Percentiles rank a stretch among this genome's conserved stretches.
Conservation (phyloP, 2,329 filamentous ascomycete genomes). For the Pyrenophora graminea region DNA sequence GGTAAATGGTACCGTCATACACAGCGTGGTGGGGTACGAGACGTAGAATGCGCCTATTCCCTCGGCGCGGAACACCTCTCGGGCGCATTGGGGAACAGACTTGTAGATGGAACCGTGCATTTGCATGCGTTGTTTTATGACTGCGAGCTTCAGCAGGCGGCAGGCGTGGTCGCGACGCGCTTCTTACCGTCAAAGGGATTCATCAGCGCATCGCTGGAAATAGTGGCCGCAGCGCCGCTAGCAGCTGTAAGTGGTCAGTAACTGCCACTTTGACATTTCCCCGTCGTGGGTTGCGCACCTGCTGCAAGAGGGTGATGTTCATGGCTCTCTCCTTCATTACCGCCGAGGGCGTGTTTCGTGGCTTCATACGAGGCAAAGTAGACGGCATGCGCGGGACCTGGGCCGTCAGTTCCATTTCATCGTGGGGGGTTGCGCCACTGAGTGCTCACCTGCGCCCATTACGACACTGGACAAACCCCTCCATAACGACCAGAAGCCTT, state of each 20-base stretch:
- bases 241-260: slow-evolving; percentile 65
- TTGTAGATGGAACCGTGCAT: slow-evolving; percentile 93
- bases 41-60: slow-evolving; percentile 94
- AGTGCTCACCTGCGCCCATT: slow-evolving; percentile 77
- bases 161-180: not conserved
- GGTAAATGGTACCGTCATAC: slow-evolving; percentile 98
- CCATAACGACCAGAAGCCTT: slow-evolving; percentile 92
- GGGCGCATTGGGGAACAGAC: slow-evolving; percentile 84
- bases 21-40: slow-evolving; percentile 95
- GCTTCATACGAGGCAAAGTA: slow-evolving; percentile 98
- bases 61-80: slow-evolving; percentile 83
- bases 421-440: not conserved
- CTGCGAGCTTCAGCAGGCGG: slow-evolving; percentile 54
- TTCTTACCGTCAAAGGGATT: slow-evolving; percentile 93
- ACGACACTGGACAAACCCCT: slow-evolving; percentile 95
- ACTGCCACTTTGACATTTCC: slow-evolving; percentile 1
- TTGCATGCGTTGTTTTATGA: slow-evolving; percentile 99
- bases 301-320: slow-evolving; percentile 92
- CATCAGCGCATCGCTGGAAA: slow-evolving; percentile 97
- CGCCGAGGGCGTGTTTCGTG: slow-evolving; percentile 94
- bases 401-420: slow-evolving; percentile 31
- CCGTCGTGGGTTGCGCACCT: slow-evolving; percentile 58
- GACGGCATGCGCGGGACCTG: slow-evolving; percentile 93
- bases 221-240: slow-evolving; percentile 92
- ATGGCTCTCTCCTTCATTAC: slow-evolving; percentile 82